Conservation (phyloP, 1,284 basidiomycete species). For the Apiotrichum porosum region DNA sequence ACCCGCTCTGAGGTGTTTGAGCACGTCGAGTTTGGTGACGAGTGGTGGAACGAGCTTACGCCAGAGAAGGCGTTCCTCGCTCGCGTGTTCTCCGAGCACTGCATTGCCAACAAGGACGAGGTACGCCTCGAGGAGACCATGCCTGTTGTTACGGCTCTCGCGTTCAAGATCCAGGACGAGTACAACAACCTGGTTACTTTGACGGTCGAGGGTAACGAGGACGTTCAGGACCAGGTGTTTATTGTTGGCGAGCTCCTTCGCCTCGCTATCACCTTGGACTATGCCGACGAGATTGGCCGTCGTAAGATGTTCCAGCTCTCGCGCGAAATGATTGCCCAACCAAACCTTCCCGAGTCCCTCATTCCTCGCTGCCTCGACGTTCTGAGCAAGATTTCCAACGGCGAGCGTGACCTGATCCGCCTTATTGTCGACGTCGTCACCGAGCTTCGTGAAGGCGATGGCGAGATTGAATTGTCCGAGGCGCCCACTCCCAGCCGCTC, state of each 20-base stretch:
- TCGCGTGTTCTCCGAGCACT: constrained; percentile 79
- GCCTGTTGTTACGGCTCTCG: constrained; percentile 84
- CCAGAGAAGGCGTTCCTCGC: constrained; percentile 80
- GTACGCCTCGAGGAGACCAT: constrained; percentile 67
- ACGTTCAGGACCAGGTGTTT: constrained; percentile 56
- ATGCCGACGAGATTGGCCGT: constrained; percentile 89
- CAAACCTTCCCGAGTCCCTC: constrained; percentile 69
- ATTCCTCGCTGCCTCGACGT: constrained; percentile 82
- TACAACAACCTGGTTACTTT: constrained; percentile 64
- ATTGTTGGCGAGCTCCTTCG: constrained; percentile 75
- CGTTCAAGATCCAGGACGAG: constrained; percentile 74
- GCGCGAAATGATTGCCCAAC: constrained; percentile 81
- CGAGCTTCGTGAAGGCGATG: constrained; percentile 61
- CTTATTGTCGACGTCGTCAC: constrained; percentile 92
- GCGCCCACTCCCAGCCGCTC: neutral
- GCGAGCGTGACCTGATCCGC: constrained; percentile 85
- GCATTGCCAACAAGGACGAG: constrained; percentile 61
- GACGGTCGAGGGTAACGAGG: constrained; percentile 55
- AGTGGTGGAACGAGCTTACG: constrained; percentile 65
- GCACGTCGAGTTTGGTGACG: constrained; percentile 66
- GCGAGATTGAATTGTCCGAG: constrained; percentile 43
- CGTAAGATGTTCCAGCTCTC: constrained; percentile 86
- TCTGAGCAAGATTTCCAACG: constrained; percentile 73
- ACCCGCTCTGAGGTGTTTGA: constrained; percentile 60
- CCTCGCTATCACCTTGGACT: constrained; percentile 80